Percentiles rank a stretch among this genome's conserved stretches.
Evolutionary conservation across 108 stramenopile species (phyloP).

Genomic region (Phaeodactylum tricornutum): DNA sequence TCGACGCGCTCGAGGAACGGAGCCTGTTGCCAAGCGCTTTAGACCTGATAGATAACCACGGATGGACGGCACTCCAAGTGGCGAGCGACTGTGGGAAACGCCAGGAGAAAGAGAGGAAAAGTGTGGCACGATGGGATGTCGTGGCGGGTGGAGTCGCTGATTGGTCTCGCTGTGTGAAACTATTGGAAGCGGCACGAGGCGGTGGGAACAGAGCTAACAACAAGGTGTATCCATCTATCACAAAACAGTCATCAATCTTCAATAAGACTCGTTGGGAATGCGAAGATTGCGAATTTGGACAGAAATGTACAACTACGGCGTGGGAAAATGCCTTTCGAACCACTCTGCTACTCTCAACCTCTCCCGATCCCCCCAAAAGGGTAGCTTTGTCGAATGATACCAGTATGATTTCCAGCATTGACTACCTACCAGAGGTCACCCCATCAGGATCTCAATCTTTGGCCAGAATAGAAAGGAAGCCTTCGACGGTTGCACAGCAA

Average conservation of each 20-base stretch:
- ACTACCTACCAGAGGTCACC: no score
- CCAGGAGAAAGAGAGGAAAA: slow-evolving; percentile 23
- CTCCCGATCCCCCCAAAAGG: no score
- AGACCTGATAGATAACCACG: slow-evolving; percentile 8
- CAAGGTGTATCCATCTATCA: not conserved
- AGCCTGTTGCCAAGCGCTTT: slow-evolving; percentile 20
- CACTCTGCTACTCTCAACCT: no score
- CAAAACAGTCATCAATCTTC: not conserved
- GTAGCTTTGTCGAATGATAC: no score
- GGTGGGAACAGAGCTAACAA: not conserved
- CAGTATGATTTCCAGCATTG: no score
- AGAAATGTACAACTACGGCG: not conserved
- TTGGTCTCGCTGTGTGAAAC: slow-evolving; percentile 44
- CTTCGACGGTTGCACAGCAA: no score
- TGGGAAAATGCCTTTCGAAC: slow-evolving; percentile 1
- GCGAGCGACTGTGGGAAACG: slow-evolving; percentile 22
- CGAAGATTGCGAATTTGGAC: slow-evolving; percentile 1
- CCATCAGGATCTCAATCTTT: no score
- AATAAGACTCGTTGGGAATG: not conserved
- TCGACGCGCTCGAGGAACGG: slow-evolving; percentile 27
- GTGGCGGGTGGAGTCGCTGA: slow-evolving; percentile 58
- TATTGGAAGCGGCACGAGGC: slow-evolving; percentile 9
- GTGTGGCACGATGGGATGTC: slow-evolving; percentile 65
- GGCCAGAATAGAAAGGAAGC: no score
- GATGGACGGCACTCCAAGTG: slow-evolving; percentile 39